phyloP scores from a whole-genome alignment of 163 green algal genomes.

The Scenedesmus sp. region DNA sequence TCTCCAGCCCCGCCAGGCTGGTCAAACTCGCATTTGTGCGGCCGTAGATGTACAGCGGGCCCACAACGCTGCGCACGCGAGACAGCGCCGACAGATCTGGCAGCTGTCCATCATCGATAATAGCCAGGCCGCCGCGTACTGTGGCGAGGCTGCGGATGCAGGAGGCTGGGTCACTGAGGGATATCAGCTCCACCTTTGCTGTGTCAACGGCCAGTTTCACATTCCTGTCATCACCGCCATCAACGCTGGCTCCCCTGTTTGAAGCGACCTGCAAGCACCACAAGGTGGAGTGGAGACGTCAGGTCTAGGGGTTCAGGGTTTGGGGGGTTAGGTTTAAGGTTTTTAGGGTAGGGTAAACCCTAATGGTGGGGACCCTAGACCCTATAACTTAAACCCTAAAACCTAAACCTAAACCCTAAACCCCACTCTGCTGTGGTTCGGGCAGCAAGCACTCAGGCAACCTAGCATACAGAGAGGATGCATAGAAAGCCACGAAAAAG shows the following conservation, averaged over 20 bases:
- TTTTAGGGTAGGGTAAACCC: too few species aligned
- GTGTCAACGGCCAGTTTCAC: neutral
- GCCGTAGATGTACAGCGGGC: slow-evolving; percentile 39
- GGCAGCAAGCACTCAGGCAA: too few species aligned
- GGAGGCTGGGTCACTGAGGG: slow-evolving; percentile 1
- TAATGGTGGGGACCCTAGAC: too few species aligned
- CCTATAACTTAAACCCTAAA: too few species aligned
- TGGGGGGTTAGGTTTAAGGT: too few species aligned
- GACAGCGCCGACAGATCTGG: slow-evolving; percentile 37
- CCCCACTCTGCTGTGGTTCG: too few species aligned
- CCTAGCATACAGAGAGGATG: too few species aligned
- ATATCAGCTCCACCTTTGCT: neutral
- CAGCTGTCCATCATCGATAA: slow-evolving; percentile 45
- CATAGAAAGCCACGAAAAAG: too few species aligned
- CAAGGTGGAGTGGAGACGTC: too few species aligned
- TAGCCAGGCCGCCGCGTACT: slow-evolving; percentile 27
- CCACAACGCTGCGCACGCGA: slow-evolving; percentile 9
- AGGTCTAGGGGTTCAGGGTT: too few species aligned
- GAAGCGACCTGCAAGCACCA: neutral
- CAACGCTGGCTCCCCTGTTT: neutral
- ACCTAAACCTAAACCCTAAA: too few species aligned
- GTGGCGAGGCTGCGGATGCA: slow-evolving; percentile 27
- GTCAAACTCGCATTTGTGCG: neutral
- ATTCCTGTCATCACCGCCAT: neutral
- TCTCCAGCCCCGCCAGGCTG: neutral